Percentiles rank a stretch among this genome's conserved stretches.
Evolutionary conservation across 2,329 filamentous ascomycete species (phyloP).

Genomic region (Calonectria hongkongensis): DNA sequence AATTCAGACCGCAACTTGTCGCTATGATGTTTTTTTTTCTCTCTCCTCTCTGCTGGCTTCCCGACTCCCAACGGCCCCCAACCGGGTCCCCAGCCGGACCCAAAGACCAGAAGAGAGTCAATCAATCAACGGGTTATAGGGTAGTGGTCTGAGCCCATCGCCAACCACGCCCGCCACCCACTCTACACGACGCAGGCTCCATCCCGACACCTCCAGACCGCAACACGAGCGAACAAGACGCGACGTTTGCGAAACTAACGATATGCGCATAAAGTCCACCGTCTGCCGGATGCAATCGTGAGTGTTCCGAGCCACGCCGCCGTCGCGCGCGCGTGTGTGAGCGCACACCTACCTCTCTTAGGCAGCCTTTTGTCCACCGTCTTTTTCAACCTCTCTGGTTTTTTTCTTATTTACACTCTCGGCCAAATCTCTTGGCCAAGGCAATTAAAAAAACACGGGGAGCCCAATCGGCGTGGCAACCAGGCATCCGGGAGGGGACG

Average conservation of each 20-base stretch:
- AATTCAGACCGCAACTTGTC: conserved; percentile 13
- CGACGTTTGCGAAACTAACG: conserved; percentile 4
- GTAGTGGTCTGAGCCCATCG: conserved; percentile 7
- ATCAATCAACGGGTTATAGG: not conserved
- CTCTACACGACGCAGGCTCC: conserved; percentile 14
- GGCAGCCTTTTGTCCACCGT: not conserved
- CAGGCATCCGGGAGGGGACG: conserved; percentile 12
- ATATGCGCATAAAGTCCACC: conserved; percentile 25
- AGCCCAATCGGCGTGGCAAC: conserved; percentile 22
- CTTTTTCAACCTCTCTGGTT: not conserved
- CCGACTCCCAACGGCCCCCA: not conserved
- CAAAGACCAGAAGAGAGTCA: not conserved
- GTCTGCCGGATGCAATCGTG: conserved; percentile 6
- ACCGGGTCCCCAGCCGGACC: not conserved
- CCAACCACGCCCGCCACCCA: not conserved
- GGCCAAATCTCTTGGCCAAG: conserved; percentile 3
- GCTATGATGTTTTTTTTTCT: conserved; percentile 5
- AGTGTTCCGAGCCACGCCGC: not conserved
- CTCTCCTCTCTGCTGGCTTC: not conserved
- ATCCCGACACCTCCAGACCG: conserved; percentile 9
- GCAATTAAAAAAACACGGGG: not conserved
- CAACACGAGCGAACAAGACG: not conserved
- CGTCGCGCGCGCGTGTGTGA: not conserved
- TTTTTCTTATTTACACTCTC: conserved; percentile 6
- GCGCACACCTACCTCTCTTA: not conserved